Evolutionary conservation across 73 alveolate species (phyloP), one percentile per base, ranked within the genome.

Genomic region (Urostyla sp.): DNA sequence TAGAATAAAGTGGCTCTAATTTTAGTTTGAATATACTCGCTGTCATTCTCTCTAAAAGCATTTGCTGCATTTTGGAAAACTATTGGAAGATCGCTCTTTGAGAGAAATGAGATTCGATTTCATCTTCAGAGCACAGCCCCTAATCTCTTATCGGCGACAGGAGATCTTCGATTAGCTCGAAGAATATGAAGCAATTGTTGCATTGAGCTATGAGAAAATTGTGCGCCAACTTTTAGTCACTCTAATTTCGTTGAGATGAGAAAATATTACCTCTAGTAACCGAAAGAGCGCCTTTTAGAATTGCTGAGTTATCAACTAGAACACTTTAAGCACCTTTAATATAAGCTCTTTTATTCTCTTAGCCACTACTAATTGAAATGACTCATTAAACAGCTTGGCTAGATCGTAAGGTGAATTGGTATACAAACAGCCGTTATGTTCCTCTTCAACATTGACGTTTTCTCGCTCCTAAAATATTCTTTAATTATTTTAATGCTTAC

Each of bases 341-440:
- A 75, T 55, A 20, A 86, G 75, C 55, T 77, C 90, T 55, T 86
- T 86, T 34, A 86, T 53, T 34, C 51, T 36, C 60, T 76, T 63
- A 3, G 34, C 87, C 24, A 45, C 63, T 8, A 89, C 80, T 0
- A 84, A 28, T 43, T 75, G 67, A 55, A 75, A 67, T 1, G 74
- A 52, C 36, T 89, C 96, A 15, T 49, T 34, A 52, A 82, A 66
- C 0, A 84, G 60, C 43, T 75, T 67, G 40, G 67, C 66, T 13
- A 89, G 28, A 36, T 89, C 96, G 34, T 23, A 46, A 1, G 89
- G 91, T 36, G 91, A 56, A 49, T 75, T 76, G 18, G 91, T 84
- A 32, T 75, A 77, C 26, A 76, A 72, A 8, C 51, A 55, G 11
- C 89, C 90, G 0, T 55, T 40, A 24, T 67, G 75, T 27, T 85